Percentiles rank a stretch among this genome's conserved stretches.
Evolutionary conservation across 805 yeast genomes (phyloP).

Genomic region (Cephaloascus albidus): DNA sequence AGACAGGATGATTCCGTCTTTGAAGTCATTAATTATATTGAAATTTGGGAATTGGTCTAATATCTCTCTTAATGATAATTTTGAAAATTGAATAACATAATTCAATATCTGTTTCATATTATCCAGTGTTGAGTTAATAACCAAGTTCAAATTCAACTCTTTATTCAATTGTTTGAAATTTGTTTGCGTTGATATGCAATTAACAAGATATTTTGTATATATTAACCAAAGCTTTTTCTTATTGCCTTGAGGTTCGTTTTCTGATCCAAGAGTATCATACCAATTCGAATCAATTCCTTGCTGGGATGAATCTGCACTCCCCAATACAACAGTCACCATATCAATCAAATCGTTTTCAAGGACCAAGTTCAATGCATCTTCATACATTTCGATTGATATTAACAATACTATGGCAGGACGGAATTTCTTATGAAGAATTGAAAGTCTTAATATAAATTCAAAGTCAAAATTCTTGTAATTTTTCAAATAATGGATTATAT

Average conservation of each 20-base stretch:
- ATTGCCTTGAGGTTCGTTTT: conserved; percentile 7
- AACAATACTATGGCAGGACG: conserved; percentile 69
- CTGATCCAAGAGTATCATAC: neutral
- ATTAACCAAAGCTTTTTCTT: conserved; percentile 63
- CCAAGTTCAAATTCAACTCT: neutral
- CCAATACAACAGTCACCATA: conserved; percentile 29
- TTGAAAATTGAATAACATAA: neutral
- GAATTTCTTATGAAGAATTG: conserved; percentile 47
- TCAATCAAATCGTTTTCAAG: conserved; percentile 50
- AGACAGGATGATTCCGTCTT: conserved; percentile 75
- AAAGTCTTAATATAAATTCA: conserved; percentile 67
- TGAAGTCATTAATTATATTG: conserved; percentile 71
- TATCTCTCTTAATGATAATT: conserved; percentile 54
- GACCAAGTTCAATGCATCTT: conserved; percentile 75
- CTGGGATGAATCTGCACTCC: neutral
- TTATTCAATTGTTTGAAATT: neutral
- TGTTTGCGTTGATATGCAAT: conserved; percentile 11
- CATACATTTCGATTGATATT: conserved; percentile 57
- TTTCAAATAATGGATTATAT: neutral
- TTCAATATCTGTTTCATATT: neutral
- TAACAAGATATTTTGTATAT: conserved; percentile 44
- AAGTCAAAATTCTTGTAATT: conserved; percentile 38
- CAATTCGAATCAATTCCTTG: no score
- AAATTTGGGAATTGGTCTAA: conserved; percentile 81
- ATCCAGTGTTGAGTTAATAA: neutral